Evolutionary conservation across 2,329 filamentous ascomycete genomes (phyloP).

Genomic region (Fusarium pseudocircinatum): DNA sequence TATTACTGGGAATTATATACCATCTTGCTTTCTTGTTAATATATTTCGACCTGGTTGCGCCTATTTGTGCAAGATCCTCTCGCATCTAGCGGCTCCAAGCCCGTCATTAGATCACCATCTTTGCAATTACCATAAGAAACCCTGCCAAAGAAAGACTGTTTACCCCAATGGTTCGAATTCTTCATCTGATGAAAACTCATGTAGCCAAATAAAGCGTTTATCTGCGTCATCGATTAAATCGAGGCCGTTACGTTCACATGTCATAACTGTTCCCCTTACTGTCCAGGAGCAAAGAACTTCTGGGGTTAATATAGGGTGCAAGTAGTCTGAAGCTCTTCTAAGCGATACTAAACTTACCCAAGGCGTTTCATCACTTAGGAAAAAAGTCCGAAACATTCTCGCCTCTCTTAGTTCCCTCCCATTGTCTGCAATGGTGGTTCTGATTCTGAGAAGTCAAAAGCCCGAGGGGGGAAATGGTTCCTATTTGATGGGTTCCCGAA

Average conservation of each 20-base stretch:
- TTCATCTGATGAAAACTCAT: not conserved
- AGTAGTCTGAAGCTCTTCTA: not conserved
- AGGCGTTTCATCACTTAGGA: not conserved
- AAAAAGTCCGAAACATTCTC: not conserved
- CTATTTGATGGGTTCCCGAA: not conserved
- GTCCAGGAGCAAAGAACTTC: not conserved
- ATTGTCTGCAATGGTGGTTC: not conserved
- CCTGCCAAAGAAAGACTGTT: too few species aligned
- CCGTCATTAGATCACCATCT: not conserved
- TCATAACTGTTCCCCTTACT: not conserved
- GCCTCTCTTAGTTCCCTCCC: not conserved
- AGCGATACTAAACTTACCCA: too few species aligned
- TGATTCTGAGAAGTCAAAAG: not conserved
- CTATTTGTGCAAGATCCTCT: not conserved
- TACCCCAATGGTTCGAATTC: not conserved
- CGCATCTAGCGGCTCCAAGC: not conserved
- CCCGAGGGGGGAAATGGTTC: too few species aligned
- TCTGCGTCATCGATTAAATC: not conserved
- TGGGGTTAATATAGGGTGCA: not conserved
- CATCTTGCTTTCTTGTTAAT: constrained; percentile 15
- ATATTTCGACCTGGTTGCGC: not conserved
- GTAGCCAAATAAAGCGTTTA: not conserved
- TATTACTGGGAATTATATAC: constrained; percentile 28
- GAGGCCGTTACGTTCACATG: not conserved
- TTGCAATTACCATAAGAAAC: not conserved